Evolutionary conservation across 306 rosid genomes (phyloP).

Genomic region (Pachyrhizus erosus): DNA sequence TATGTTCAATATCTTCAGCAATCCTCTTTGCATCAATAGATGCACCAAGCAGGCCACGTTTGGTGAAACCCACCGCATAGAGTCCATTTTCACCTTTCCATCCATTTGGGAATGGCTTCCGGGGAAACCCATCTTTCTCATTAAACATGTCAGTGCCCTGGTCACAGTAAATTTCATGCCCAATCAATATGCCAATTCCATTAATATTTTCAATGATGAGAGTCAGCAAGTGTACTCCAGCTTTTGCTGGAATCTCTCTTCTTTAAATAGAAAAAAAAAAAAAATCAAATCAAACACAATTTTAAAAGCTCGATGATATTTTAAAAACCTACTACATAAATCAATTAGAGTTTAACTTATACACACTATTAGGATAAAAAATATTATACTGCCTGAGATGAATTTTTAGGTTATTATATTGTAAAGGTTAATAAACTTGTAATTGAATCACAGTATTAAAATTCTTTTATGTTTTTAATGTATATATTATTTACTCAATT

Average conservation of each 20-base stretch:
- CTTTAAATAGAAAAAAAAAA: background rate
- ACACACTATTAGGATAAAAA: too few relatives aligned
- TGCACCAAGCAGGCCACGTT: constrained; percentile 89
- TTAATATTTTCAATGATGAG: background rate
- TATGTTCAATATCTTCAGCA: constrained; percentile 70
- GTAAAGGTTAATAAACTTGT: too few relatives aligned
- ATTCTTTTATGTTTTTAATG: background rate
- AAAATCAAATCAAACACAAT: background rate
- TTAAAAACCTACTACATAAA: too few relatives aligned
- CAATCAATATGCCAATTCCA: background rate
- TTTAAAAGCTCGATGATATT: background rate
- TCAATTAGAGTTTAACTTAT: too few relatives aligned
- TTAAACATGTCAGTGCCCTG: constrained; percentile 72
- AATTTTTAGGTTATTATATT: too few relatives aligned
- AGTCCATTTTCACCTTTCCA: constrained; percentile 84
- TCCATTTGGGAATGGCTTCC: constrained; percentile 74
- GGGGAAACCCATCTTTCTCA: constrained; percentile 78
- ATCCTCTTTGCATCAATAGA: constrained; percentile 74
- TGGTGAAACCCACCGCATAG: constrained; percentile 82
- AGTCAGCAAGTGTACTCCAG: background rate
- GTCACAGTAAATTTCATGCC: background rate
- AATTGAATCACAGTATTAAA: background rate
- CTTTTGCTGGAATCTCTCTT: background rate
- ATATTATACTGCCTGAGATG: too few relatives aligned
- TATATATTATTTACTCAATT: background rate